Base-by-base conservation (phyloP, 164 flowering plant genomes). In the Tetracentron sinense region DNA sequence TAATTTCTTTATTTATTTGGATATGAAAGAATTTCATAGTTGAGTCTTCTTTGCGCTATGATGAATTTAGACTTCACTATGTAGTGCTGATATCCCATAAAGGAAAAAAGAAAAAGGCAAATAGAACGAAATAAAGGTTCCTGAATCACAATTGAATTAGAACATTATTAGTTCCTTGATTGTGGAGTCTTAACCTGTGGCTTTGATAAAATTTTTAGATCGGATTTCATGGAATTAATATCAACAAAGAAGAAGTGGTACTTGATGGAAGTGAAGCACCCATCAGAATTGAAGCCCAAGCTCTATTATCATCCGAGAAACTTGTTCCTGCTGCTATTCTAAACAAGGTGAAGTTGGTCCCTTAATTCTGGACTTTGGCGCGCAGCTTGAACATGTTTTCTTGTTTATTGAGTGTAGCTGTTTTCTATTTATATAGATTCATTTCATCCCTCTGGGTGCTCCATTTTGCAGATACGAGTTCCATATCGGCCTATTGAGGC, bases 211-310 rank as follows among this genome's bases (percentile, higher is more conserved):
- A 22, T 62, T 67, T 21, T 63, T 65, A 94, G 96, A 96, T 94
- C 10, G 38, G 6, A 33, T 33, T 33, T 33, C 38, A 33, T 33
- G 38, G 38, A 10, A 33, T 33, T 33, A 33, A 33, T 10, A 33
- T 33, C 38, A 33, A 33, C 38, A 33, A 33, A 33, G 10, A 33
- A 46, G 90, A 81, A 61, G 74, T 94, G 15, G 17, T 88, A 16
- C 88, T 94, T 75, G 89, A 89, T 80, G 99, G 99, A 69, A 88
- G 97, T 77, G 97, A 94, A 64, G 96, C 96, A 58, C 96, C 96
- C 11, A 53, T 72, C n/a, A 82, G 90, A 72, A 77, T 94, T 72
- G 93, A 81, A 54, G 88, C 83, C 55, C 78, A 79, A 75, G 84
- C 94, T 66, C 77, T 78, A 30, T 71, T 89, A 35, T 81, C 90